Evolutionary conservation across 2,329 filamentous ascomycete genomes (phyloP).

Genomic region (Fusarium subtropicale): DNA sequence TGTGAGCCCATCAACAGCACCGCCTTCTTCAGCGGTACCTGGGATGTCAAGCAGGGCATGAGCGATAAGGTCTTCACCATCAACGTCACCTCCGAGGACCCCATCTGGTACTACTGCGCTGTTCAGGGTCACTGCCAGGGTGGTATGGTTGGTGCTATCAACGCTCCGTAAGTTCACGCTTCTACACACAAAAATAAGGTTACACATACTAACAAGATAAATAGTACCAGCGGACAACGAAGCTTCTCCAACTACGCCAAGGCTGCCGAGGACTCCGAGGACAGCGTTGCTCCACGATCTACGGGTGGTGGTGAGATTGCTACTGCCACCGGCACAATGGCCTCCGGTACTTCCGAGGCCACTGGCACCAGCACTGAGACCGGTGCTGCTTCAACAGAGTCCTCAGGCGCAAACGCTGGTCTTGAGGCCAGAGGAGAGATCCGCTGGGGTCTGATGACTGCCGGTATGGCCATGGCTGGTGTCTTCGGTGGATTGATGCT

Average conservation of each 20-base stretch:
- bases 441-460: constrained; percentile 44
- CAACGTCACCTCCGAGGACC: constrained; percentile 56
- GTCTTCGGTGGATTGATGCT: constrained; percentile 43
- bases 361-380: constrained; percentile 28
- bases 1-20: constrained; percentile 64
- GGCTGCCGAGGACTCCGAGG: constrained; percentile 24
- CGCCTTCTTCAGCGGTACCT: constrained; percentile 58
- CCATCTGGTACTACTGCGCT: constrained; percentile 74
- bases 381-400: constrained; percentile 16
- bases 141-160: constrained; percentile 68
- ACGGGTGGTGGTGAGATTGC: constrained; percentile 37
- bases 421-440: constrained; percentile 36
- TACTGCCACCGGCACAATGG: constrained; percentile 26
- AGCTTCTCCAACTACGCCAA: constrained; percentile 30
- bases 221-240: constrained; percentile 33
- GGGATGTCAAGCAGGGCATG: constrained; percentile 23
- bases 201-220: neutral
- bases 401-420: constrained; percentile 33
- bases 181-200: neutral
- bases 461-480: constrained; percentile 38
- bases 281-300: constrained; percentile 38
- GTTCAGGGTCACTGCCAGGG: constrained; percentile 69
- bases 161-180: constrained; percentile 40
- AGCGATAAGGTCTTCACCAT: constrained; percentile 40
- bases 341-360: constrained; percentile 17